Percentiles rank a stretch among this genome's conserved stretches.
Conservation (phyloP, 2,329 filamentous ascomycete genomes). For the Tolypocladium paradoxum region DNA sequence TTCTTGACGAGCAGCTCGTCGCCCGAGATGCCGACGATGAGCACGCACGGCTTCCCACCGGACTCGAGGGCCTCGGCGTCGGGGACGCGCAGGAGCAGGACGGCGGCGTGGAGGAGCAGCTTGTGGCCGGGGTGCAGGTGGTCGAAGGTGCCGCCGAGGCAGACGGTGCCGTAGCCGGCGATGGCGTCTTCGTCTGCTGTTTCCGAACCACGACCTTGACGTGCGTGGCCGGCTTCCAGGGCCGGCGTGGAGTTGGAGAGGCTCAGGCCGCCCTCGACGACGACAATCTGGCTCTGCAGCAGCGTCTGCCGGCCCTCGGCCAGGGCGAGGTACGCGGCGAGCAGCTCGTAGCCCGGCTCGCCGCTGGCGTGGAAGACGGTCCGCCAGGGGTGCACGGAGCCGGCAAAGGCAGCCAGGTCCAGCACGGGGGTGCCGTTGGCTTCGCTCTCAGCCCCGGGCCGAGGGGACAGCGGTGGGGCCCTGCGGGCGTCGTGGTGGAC, state of each 20-base stretch:
- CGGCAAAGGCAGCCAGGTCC: slow-evolving; percentile 41
- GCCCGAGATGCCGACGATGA: slow-evolving; percentile 81
- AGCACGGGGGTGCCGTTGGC: slow-evolving; percentile 37
- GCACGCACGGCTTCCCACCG: slow-evolving; percentile 32
- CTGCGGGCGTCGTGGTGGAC: slow-evolving; percentile 46
- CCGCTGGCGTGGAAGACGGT: slow-evolving; percentile 55
- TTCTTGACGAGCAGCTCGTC: slow-evolving; percentile 82
- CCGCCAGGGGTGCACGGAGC: slow-evolving; percentile 49
- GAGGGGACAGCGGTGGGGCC: no score
- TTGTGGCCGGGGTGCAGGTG: slow-evolving; percentile 94
- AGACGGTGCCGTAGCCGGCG: slow-evolving; percentile 36
- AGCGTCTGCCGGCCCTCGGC: slow-evolving; percentile 35
- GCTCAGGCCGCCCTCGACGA: slow-evolving; percentile 41
- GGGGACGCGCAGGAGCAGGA: slow-evolving; percentile 54
- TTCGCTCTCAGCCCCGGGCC: no score
- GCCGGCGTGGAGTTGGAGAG: slow-evolving; percentile 15
- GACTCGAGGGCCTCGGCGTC: slow-evolving; percentile 16
- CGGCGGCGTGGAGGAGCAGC: slow-evolving; percentile 81
- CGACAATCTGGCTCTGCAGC: slow-evolving; percentile 38
- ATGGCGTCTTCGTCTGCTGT: neutral
- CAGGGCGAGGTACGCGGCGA: slow-evolving; percentile 36
- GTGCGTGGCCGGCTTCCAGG: neutral
- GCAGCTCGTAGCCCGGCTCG: slow-evolving; percentile 50
- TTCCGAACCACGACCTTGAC: neutral
- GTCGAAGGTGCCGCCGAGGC: slow-evolving; percentile 90